Evolutionary conservation across 192 early-diverging fungal species (phyloP).

Genomic region (Coemansia nantahalensis): DNA sequence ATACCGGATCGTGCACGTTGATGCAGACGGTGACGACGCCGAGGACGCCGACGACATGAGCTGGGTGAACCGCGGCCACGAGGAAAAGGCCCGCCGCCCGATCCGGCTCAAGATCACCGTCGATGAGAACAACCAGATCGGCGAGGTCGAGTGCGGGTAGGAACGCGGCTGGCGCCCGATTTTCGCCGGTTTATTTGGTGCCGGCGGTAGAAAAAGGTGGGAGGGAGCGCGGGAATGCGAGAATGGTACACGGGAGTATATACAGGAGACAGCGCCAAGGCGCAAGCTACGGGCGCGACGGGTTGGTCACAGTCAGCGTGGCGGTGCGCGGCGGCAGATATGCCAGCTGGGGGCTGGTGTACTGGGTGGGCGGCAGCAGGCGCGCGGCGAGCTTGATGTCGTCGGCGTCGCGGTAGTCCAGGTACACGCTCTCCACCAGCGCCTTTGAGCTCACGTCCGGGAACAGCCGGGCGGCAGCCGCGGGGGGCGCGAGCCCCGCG

Average conservation of each 20-base stretch:
- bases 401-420: conserved; percentile 7
- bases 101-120: conserved; percentile 41
- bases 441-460: not conserved
- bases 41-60: conserved; percentile 44
- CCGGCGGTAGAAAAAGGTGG: no score
- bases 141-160: conserved; percentile 41
- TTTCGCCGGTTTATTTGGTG: not conserved
- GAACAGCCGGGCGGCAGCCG: no score
- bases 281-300: not conserved
- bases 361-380: conserved; percentile 15
- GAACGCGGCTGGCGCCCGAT: no score
- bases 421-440: conserved; percentile 5
- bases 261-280: no score
- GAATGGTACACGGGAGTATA: no score
- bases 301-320: conserved; percentile 31
- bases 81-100: conserved; percentile 36
- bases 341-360: conserved; percentile 20
- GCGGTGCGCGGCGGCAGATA: conserved; percentile 46
- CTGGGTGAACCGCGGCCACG: conserved; percentile 40
- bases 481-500: not conserved
- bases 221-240: no score
- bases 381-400: conserved; percentile 15
- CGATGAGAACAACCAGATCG: conserved; percentile 41
- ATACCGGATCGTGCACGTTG: conserved; percentile 46
- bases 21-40: conserved; percentile 41